A percentile compares a stretch with the other conserved stretches of the same genome.
Conservation (phyloP, 2,329 filamentous ascomycete genomes). For the Fusarium hainanense region DNA sequence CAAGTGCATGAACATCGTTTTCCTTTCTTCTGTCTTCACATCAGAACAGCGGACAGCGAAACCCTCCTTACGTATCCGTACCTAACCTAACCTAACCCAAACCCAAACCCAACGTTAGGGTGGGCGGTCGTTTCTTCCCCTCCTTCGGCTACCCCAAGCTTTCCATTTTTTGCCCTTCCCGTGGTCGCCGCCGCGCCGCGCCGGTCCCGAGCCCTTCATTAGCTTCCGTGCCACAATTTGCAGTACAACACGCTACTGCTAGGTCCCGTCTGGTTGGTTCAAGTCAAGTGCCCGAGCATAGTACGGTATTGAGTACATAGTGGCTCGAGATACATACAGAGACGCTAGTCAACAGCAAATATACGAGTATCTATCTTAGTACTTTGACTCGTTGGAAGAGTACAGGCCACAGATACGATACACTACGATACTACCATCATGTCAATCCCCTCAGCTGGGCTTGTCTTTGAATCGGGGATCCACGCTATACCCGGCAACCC, state of each 20-base stretch:
- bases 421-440: slow-evolving; percentile 26
- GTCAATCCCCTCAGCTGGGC: slow-evolving; percentile 44
- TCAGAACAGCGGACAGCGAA: slow-evolving; percentile 33
- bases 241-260: slow-evolving; percentile 37
- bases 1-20: slow-evolving; percentile 35
- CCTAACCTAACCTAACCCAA: background rate
- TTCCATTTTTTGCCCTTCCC: slow-evolving; percentile 41
- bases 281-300: slow-evolving; percentile 32
- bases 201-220: slow-evolving; percentile 40
- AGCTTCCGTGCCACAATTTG: slow-evolving; percentile 42
- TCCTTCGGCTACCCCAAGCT: slow-evolving; percentile 32
- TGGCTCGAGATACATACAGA: slow-evolving; percentile 25
- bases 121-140: slow-evolving; percentile 11
- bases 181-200: slow-evolving; percentile 42
- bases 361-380: slow-evolving; percentile 14
- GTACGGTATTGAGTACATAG: slow-evolving; percentile 32
- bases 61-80: slow-evolving; percentile 11
- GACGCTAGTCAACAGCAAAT: slow-evolving; percentile 32
- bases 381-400: slow-evolving; percentile 1
- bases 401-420: slow-evolving; percentile 19
- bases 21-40: slow-evolving; percentile 43
- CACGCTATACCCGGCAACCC: slow-evolving; percentile 29
- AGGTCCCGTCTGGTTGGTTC: slow-evolving; percentile 45
- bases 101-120: background rate
- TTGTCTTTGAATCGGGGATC: slow-evolving; percentile 49